Evolutionary conservation across 805 yeast species (phyloP).

Genomic region (Ascoidea rubescens): DNA sequence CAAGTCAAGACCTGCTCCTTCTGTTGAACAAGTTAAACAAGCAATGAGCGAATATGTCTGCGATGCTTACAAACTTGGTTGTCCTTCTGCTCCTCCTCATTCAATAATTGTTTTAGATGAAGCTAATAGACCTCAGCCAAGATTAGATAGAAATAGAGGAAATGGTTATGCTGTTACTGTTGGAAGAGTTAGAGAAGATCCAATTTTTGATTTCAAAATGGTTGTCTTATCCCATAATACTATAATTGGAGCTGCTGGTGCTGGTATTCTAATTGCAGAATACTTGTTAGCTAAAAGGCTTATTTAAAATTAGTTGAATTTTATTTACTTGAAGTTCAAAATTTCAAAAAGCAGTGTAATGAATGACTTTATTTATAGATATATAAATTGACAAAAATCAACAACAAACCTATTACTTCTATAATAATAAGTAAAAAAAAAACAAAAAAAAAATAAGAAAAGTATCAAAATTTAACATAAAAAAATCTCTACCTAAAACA

Average conservation of each 20-base stretch:
- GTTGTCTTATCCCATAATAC: constrained; percentile 97
- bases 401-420: too few species aligned
- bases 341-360: neutral
- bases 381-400: too few species aligned
- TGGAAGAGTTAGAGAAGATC: constrained; percentile 88
- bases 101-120: constrained; percentile 88
- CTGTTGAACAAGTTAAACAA: constrained; percentile 64
- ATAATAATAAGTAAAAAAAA: too few species aligned
- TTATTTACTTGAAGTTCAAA: too few species aligned
- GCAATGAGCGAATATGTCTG: constrained; percentile 61
- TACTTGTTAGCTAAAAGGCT: constrained; percentile 63
- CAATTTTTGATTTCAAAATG: constrained; percentile 89
- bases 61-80: constrained; percentile 68
- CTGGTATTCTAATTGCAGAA: constrained; percentile 94
- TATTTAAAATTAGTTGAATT: constrained; percentile 26
- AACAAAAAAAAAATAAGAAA: too few species aligned
- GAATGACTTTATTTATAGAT: neutral
- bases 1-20: constrained; percentile 71
- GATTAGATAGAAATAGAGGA: constrained; percentile 93
- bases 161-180: constrained; percentile 88
- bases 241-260: constrained; percentile 96
- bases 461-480: too few species aligned
- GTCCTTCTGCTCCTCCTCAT: constrained; percentile 87
- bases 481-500: too few species aligned
- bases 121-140: constrained; percentile 91